Base-by-base conservation (phyloP, 73 alveolate species). In the Paramecium pentaurelia region DNA sequence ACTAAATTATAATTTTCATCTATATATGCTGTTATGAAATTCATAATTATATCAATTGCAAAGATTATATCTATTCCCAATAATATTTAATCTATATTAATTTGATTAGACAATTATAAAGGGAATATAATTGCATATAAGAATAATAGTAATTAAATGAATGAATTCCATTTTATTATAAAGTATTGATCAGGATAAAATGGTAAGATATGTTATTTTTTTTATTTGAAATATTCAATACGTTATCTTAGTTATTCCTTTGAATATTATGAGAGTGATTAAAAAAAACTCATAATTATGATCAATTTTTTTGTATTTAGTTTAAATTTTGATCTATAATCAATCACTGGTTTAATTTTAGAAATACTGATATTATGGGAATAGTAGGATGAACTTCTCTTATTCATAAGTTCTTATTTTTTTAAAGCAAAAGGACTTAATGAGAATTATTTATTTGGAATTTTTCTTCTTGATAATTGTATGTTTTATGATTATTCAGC, bases 1-100 rank as follows among this genome's bases (percentile, higher is more conserved):
- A 44, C 37, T 18, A 80, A 44, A 47, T 80, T 80, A 80, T 25
- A 80, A 47, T 80, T 80, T 27, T 80, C 91, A 80, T 80, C 91
- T 3, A 80, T 64, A 22, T 42, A 44, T 8, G 91, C 71, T 6
- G 91, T 80, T 25, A 47, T 25, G 16, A 80, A 4, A 20, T 18
- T 80, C 71, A 44, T 22, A 0, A 80, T 1, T 22, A 40, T 47
- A 22, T 80, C 91, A 0, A 40, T 9, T 1, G 58, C 32, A 47
- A 80, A 80, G 4, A 80, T 47, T 0, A 37, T 20, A 40, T 73
- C 87, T 16, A 36, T 36, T 16, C 38, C 22, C 16, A 30, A 1
- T 30, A 73, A 25, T 4, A 37, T 6, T 16, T 37, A 16, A 34
- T 38, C 32, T 37, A 73, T 2, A 37, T 73, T 20, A 36, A 64